Evolutionary conservation across 305 asterid genomes (phyloP).

Genomic region (Fraxinus velutina): DNA sequence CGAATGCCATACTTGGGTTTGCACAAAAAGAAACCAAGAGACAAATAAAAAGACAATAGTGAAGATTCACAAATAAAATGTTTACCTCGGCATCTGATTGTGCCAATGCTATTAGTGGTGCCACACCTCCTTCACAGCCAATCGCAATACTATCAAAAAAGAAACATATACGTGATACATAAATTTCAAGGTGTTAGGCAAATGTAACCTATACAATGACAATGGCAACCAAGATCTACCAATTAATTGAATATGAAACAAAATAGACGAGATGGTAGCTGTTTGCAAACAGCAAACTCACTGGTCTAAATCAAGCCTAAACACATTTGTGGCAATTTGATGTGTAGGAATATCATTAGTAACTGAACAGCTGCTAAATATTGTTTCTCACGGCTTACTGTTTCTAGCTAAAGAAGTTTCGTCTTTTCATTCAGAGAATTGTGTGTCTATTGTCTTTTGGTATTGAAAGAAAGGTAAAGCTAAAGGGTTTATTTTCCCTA

Average conservation of each 20-base stretch:
- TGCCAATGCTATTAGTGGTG: constrained; percentile 77
- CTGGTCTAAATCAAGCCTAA: background rate
- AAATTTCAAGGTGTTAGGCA: background rate
- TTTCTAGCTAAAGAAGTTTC: background rate
- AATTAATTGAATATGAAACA: background rate
- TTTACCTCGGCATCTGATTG: constrained; percentile 68
- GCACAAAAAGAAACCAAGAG: constrained; percentile 4
- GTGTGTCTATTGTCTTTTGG: background rate
- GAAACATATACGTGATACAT: constrained; percentile 13
- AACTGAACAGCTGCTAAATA: background rate
- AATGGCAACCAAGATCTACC: background rate
- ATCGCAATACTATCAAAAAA: constrained; percentile 67
- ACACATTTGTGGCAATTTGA: background rate
- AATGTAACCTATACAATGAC: background rate
- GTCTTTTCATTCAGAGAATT: background rate
- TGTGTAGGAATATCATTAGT: background rate
- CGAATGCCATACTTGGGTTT: background rate
- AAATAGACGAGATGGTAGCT: background rate
- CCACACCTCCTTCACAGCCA: constrained; percentile 89
- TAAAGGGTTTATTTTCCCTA: background rate
- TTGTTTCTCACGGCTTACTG: background rate
- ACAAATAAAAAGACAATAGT: background rate
- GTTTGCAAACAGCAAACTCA: constrained; percentile 3
- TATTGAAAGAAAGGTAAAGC: background rate
- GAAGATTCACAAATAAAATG: background rate